Evolutionary conservation across 768 basidiomycete genomes (phyloP), one percentile per base, ranked within the genome.

Genomic region (Auricularia cornea): DNA sequence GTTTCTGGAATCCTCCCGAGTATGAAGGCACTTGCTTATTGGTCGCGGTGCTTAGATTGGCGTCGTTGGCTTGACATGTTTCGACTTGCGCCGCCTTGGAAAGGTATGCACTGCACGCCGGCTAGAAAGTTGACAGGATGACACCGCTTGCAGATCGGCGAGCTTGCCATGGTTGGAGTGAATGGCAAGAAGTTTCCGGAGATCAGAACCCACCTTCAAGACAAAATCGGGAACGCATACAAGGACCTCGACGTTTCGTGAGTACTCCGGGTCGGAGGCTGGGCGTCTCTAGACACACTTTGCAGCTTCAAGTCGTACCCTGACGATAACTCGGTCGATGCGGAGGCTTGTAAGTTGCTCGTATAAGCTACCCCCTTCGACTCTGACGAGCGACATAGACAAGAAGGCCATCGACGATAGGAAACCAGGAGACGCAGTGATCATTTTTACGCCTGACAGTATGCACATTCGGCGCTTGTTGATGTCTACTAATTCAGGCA

Each of bases 381-480:
- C 32, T 65, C 35, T 61, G 35, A 62, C 63, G 16, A 35, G 20
- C 31, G 35, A 38, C 60, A 38, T 69, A 93, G 92, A 93, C 77
- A 93, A 90, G 73, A 74, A 73, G 18, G 92, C 92, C 41, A 92
- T 96, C 61, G 84, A 90, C 73, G 79, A 82, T 61, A 77, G 94
- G 70, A 81, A 83, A 12, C 81, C 89, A 10, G 92, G 94, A 28
- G 89, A 92, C 67, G 93, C 93, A n/a, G 87, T 92, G 59, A 88
- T 94, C 69, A 87, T 96, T 66, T 96, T 96, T 74, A 96, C 94
- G 3, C 94, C 94, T 3, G 94, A 95, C 72, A 88, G 90, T 88
- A 66, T 71, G 86, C 75, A 35, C 26, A 26, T 16, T 29, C 10
- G 10, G 26, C 14, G 54, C 54, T 8, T 57, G 28, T 57, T 57